phyloP scores from a whole-genome alignment of 2,329 filamentous ascomycete genomes.

The Colletotrichum zoysiae region DNA sequence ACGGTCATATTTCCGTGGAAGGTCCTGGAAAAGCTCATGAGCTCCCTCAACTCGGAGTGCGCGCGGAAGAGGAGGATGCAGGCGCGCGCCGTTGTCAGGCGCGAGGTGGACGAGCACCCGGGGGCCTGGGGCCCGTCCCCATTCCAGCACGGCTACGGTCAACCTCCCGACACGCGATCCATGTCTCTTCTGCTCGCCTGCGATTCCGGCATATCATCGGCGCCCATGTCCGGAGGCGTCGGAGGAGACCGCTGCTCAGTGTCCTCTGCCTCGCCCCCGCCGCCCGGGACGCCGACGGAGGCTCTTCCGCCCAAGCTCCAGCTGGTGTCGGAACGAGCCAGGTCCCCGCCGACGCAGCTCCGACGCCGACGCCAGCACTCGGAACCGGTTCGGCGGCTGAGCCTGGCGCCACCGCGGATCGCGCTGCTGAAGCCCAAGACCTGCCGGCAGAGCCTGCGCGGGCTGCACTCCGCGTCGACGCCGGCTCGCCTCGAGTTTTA shows the following conservation, averaged over 20 bases:
- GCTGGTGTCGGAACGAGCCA: constrained; percentile 20
- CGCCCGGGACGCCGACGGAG: constrained; percentile 27
- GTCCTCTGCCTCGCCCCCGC: constrained; percentile 20
- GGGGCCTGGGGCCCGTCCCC: neutral
- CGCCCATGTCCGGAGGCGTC: neutral
- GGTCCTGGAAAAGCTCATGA: constrained; percentile 36
- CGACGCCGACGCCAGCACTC: constrained; percentile 34
- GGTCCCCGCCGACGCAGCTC: constrained; percentile 11
- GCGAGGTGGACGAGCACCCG: constrained; percentile 23
- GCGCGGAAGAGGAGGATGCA: constrained; percentile 26
- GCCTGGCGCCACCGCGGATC: constrained; percentile 34
- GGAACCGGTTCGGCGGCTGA: constrained; percentile 27
- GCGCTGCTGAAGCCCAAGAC: constrained; percentile 37
- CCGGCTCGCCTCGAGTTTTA: constrained; percentile 30
- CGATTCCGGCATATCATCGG: neutral
- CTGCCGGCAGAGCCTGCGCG: constrained; percentile 34
- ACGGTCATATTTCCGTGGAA: constrained; percentile 37
- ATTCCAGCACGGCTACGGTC: constrained; percentile 6
- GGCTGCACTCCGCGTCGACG: constrained; percentile 27
- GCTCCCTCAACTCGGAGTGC: constrained; percentile 32
- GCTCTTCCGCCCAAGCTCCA: constrained; percentile 25
- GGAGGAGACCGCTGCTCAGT: constrained; percentile 17
- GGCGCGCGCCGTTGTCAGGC: constrained; percentile 6
- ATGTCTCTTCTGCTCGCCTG: constrained; percentile 18
- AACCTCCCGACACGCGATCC: neutral